Evolutionary conservation across 805 yeast species (phyloP).

Genomic region (Candida maris): DNA sequence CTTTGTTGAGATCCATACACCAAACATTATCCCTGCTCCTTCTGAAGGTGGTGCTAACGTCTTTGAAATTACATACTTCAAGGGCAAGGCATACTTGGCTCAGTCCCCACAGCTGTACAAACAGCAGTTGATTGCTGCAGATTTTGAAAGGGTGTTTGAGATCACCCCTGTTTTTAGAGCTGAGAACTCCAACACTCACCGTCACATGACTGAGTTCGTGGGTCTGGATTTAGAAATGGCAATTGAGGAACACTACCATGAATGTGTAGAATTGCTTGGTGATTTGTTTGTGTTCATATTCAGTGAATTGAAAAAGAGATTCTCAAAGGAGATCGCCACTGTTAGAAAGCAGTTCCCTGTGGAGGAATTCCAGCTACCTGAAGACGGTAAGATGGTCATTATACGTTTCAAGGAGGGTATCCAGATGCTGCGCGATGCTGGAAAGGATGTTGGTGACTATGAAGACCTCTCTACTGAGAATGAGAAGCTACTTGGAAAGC

Average conservation of each 20-base stretch:
- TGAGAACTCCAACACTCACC: slow-evolving; percentile 97
- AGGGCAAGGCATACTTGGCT: slow-evolving; percentile 88
- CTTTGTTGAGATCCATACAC: slow-evolving; percentile 93
- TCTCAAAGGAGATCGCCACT: slow-evolving; percentile 75
- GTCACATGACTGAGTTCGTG: slow-evolving; percentile 98
- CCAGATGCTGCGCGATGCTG: slow-evolving; percentile 77
- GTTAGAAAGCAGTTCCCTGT: slow-evolving; percentile 96
- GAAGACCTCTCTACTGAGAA: slow-evolving; percentile 93
- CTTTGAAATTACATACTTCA: slow-evolving; percentile 90
- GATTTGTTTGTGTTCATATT: slow-evolving; percentile 82
- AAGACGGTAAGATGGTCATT: slow-evolving; percentile 89
- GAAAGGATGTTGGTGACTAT: slow-evolving; percentile 78
- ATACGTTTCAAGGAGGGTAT: slow-evolving; percentile 90
- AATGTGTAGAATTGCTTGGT: slow-evolving; percentile 59
- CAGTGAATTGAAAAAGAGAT: slow-evolving; percentile 75
- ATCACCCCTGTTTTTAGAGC: slow-evolving; percentile 98
- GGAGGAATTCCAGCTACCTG: slow-evolving; percentile 94
- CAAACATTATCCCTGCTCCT: slow-evolving; percentile 91
- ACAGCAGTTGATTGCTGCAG: slow-evolving; percentile 97
- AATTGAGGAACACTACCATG: slow-evolving; percentile 97
- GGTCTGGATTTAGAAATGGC: slow-evolving; percentile 99
- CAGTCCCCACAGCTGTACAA: slow-evolving; percentile 98
- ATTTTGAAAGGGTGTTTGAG: slow-evolving; percentile 94
- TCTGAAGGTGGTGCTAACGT: slow-evolving; percentile 98
- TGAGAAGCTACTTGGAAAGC: slow-evolving; percentile 87